phyloP scores from a whole-genome alignment of 1,284 basidiomycete species.

The Malassezia globosa region DNA sequence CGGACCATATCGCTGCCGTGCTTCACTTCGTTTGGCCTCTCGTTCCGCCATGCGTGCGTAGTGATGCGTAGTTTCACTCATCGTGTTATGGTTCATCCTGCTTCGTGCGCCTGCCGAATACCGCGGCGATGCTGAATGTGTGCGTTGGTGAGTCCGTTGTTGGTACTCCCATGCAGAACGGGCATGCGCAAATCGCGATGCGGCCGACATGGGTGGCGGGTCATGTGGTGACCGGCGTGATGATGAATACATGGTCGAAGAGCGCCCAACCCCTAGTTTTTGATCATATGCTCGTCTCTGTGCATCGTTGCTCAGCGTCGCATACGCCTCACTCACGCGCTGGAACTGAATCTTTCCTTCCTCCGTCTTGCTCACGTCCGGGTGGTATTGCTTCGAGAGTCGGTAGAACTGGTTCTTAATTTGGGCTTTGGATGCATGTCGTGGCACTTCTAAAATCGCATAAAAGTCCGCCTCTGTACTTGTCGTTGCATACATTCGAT shows the following conservation, averaged over 20 bases:
- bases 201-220: conserved; percentile 4
- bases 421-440: conserved; percentile 31
- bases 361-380: conserved; percentile 36
- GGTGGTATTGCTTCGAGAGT: conserved; percentile 42
- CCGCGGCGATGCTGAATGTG: conserved; percentile 2
- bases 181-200: background rate
- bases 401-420: conserved; percentile 47
- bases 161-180: conserved; percentile 44
- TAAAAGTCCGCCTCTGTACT: conserved; percentile 26
- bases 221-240: background rate
- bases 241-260: background rate
- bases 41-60: conserved; percentile 17
- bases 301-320: conserved; percentile 25
- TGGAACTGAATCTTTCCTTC: conserved; percentile 42
- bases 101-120: background rate
- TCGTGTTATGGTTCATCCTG: conserved; percentile 4
- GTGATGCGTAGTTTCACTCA: conserved; percentile 20
- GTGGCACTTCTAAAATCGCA: conserved; percentile 21
- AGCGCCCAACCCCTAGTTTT: background rate
- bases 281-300: conserved; percentile 15
- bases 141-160: conserved; percentile 13
- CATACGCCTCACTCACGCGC: conserved; percentile 42
- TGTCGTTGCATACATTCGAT: too few species aligned
- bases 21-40: conserved; percentile 11
- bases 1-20: conserved; percentile 4